Base-by-base conservation (phyloP, 257 asterid species). In the Voacanga thouarsii region DNA sequence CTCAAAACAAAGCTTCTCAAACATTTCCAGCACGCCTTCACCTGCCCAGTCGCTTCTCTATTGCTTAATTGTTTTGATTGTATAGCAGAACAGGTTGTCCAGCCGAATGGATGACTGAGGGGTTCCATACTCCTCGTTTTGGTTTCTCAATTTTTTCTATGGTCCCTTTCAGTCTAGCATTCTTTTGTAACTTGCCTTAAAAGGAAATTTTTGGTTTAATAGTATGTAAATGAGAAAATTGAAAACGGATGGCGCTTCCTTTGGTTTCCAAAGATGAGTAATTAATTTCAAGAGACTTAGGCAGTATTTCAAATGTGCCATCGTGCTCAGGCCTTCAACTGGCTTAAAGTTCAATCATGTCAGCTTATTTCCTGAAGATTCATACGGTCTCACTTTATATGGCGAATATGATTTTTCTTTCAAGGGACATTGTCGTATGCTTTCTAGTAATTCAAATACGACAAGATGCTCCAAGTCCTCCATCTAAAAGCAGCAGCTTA, bases 61-160 rank as follows among this genome's bases (percentile, higher is more conserved):
- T 75, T 41, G 9, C 69, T 77, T 55, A 19, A 12, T 33, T 53
- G 39, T 24, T 59, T 51, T 59, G 9, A 19, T 39, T 78, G 76
- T 82, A 78, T 74, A 81, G 80, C 67, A 70, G 45, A 67, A 72
- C 78, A 76, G 59, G 30, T 49, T 6, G 53, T 57, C 83, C 83
- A 69, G 68, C 75, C 55, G 7, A 49, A 50, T 55, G 16, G 12
- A 47, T 15, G 41, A 43, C 51, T 66, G 41, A 47, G 37, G 55
- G 47, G 24, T 44, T 47, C 21, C 55, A 4, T 53, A 7, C 14
- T 37, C 47, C 3, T 60, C 60, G 15, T 49, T 16, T n/a, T 57
- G 23, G 5, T 68, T 60, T 71, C 12, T 56, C 50, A 11, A 15
- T 24, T 47, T 37, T 73, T 30, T 47, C 14, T 28, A 11, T 15